Evolutionary conservation across 2,329 filamentous ascomycete species (phyloP), one percentile per base, ranked within the genome.

Genomic region (Calonectria montana): DNA sequence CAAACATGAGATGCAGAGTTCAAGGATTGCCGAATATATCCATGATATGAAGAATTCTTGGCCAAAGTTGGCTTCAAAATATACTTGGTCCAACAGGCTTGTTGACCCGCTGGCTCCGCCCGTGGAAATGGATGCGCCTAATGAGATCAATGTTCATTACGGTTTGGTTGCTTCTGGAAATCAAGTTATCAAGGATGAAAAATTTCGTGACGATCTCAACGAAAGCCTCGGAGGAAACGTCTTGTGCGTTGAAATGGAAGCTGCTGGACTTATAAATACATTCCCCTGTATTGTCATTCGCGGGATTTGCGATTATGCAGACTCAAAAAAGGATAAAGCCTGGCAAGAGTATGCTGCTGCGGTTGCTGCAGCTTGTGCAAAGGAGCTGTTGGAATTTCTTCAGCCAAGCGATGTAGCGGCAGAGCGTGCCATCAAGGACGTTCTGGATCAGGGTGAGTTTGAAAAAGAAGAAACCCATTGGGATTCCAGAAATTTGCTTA

Each of bases 271-370:
- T 37, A 80, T 80, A 74, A 76, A 79, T n/a, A 57, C 75, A 25
- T 77, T 80, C 43, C 79, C 78, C 0, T 83, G 80, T 39, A 65
- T 83, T 3, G 80, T 82, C 7, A 79, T 84, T 57, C 77, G 81
- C 6, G 82, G 82, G 0, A 82, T 84, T 55, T 83, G 79, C 63
- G 81, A 84, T 73, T 84, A 84, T 43, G 76, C 81, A 0, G 82
- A 84, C 62, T 77, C 79, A 1, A 80, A 82, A 53, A 82, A 82
- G 55, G 80, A 80, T 47, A 75, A 81, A 6, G 25, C 55, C 0
- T 82, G 79, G 81, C 81, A 81, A 59, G 69, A 73, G 8, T 82
- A 79, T 74, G 76, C 80, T 8, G 77, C 81, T 6, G 77, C 80
- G 55, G 67, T 73, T 29, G 80, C 81, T 13, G 81, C 81, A 15